These are phyloP conservation scores for Nemania diffusa DNA, from an alignment of 2,329 filamentous ascomycete genomes.

Conservation along the genomic window DNA sequence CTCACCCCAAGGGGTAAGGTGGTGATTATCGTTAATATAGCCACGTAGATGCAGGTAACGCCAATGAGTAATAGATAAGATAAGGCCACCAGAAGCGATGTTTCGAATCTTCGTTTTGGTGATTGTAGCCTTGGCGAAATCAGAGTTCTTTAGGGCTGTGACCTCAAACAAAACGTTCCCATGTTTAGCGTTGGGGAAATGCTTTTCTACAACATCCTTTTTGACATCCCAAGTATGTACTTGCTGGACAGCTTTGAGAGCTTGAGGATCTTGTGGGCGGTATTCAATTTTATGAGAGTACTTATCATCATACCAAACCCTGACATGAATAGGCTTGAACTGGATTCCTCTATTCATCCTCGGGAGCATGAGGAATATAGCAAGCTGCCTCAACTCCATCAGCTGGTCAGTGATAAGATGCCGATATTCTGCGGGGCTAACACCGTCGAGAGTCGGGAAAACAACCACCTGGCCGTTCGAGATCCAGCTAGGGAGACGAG, in stretches of 20 bases:
- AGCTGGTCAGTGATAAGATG: slow-evolving; percentile 80
- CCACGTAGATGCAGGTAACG: slow-evolving; percentile 89
- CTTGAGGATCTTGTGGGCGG: slow-evolving; percentile 53
- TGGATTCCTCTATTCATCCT: slow-evolving; percentile 85
- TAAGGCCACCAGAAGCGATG: slow-evolving; percentile 73
- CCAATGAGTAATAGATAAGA: slow-evolving; percentile 80
- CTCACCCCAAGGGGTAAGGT: slow-evolving; percentile 84
- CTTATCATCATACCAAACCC: slow-evolving; percentile 83
- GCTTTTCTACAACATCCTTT: slow-evolving; percentile 62
- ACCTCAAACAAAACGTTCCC: slow-evolving; percentile 69
- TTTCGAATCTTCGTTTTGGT: slow-evolving; percentile 67
- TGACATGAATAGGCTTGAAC: slow-evolving; percentile 79
- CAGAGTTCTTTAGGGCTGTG: slow-evolving; percentile 72
- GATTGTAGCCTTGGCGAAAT: slow-evolving; percentile 77
- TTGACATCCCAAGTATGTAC: slow-evolving; percentile 78
- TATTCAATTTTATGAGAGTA: slow-evolving; percentile 76
- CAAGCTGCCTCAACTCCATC: slow-evolving; percentile 77
- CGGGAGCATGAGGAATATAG: slow-evolving; percentile 81
- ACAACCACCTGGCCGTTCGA: slow-evolving; percentile 82
- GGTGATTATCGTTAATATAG: slow-evolving; percentile 82
- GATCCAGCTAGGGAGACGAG: slow-evolving; percentile 83
- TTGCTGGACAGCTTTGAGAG: slow-evolving; percentile 58
- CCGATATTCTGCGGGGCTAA: slow-evolving; percentile 82
- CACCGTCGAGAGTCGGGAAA: slow-evolving; percentile 85
- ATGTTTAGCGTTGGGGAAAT: slow-evolving; percentile 57